Evolutionary conservation across 371 early-diverging fungal genomes (phyloP), one percentile per base, ranked within the genome.

Genomic region (Apophysomyces trapeziformis): DNA sequence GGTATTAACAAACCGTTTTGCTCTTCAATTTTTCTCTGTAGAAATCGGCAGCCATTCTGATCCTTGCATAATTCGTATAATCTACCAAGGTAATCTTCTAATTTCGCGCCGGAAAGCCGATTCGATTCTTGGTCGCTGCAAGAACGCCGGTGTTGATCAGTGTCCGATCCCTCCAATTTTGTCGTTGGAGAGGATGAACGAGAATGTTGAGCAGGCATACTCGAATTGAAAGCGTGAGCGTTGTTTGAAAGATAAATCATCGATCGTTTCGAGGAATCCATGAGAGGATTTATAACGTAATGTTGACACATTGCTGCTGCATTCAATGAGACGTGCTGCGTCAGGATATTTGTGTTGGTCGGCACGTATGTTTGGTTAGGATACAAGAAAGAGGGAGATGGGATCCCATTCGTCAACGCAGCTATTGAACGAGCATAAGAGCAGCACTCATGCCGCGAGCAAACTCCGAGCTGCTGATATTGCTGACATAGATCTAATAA

Each of bases 21-120:
- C 46, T 93, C 93, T 66, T 96, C 96, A 8, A 96, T 77, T 67
- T 90, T 89, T 77, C 86, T 89, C 74, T 96, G 96, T 45, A 96
- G 72, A 64, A 87, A 96, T 13, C 96, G 86, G 74, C 96, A 96
- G 5, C 96, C 96, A 66, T 94, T 88, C 70, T 96, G 95, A 70
- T 96, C 96, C 74, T 93, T 94, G 80, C 93, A 92, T 11, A 95
- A 73, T 1, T 87, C 80, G 60, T 89, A 89, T 12, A 95, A 84
- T 61, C 91, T 85, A 7, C 92, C 94, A 7, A 79, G 71, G 47
- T 91, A 83, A 37, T 90, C 89, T 44, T 90, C 89, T 13, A 95
- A 66, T 45, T 72, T 63, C 0, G 86, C 86, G n/a, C 88, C 88
- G 13, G 85, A 68, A 66, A 90, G 94, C 9, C 89, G 83, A 64